Base-by-base conservation (phyloP, 257 asterid genomes). In the Osmanthus fragrans region DNA sequence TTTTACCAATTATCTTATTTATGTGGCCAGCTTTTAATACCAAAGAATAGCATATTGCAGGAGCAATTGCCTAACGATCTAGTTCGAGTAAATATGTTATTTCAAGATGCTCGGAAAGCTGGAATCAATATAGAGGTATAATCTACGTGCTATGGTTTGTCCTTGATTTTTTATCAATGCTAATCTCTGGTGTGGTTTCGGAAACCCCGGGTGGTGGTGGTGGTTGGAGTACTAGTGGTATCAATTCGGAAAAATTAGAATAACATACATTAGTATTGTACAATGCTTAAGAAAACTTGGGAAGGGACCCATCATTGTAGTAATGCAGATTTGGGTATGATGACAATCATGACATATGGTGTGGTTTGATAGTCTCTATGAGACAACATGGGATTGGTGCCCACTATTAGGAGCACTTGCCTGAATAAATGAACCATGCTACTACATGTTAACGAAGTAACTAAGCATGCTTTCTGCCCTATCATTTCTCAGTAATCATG, bases 41-140 rank as follows among this genome's bases (percentile, higher is more conserved):
- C 74, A 60, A 68, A 76, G 58, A 37, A 19, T 72, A 11, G 51
- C 25, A 49, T 68, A 80, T 80, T 86, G 84, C 89, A 95, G 99
- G 99, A 95, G 71, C 98, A 95, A 86, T 80, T 95, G 77, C 89
- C 97, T 33, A 85, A 85, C 82, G 99, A 95, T 85, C 85, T 90
- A 37, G 81, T 84, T 66, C 88, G 99, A 78, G 98, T 95, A 54
- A 83, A 95, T 85, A 86, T 86, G 91, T 85, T 95, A 73, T 95
- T 95, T 85, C 88, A 79, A 70, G 90, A 90, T 84, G 96, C 99
- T 74, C 94, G 95, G 51, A 93, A 89, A 87, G 88, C 97, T 79
- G 97, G 98, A 70, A 91, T 95, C 37, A 21, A 39, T 77, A 92
- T 95, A 83, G 93, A 93, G 97, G 99, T 91, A 85, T 74, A 78